Conservation (phyloP, 2,329 filamentous ascomycete genomes). For the Cladorrhinum sp. region DNA sequence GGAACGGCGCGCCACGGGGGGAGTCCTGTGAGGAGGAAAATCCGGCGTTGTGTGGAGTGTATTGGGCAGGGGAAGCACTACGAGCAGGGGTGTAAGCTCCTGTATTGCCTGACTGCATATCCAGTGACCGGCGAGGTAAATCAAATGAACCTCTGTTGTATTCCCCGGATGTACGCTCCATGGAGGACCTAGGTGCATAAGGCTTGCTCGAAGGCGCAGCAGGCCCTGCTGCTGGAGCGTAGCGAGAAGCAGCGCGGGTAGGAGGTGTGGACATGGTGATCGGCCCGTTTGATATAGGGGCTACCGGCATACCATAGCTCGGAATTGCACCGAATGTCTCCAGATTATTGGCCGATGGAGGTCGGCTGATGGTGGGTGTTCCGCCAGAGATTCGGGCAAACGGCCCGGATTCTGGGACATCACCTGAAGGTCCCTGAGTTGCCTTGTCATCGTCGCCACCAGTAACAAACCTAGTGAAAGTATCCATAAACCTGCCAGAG, state of each 20-base stretch:
- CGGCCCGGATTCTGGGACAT: constrained; percentile 65
- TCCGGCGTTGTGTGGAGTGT: constrained; percentile 27
- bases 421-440: constrained; percentile 55
- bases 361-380: constrained; percentile 70
- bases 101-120: constrained; percentile 35
- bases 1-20: constrained; percentile 26
- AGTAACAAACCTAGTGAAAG: constrained; percentile 93
- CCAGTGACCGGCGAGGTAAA: constrained; percentile 39
- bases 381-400: constrained; percentile 80
- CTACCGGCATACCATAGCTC: constrained; percentile 30
- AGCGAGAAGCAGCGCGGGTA: constrained; percentile 50
- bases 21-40: constrained; percentile 28
- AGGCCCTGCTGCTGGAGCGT: constrained; percentile 41
- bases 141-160: constrained; percentile 42
- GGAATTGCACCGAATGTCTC: constrained; percentile 65
- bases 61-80: constrained; percentile 32
- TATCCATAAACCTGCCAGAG: constrained; percentile 84
- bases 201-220: constrained; percentile 27
- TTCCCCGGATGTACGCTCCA: constrained; percentile 46
- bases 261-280: constrained; percentile 35
- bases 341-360: constrained; percentile 66
- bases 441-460: constrained; percentile 77
- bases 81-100: constrained; percentile 36
- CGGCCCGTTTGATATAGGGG: constrained; percentile 33
- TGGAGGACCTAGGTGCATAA: constrained; percentile 39